These are phyloP conservation scores for Pleoardoris graminearum DNA, from an alignment of 2,329 filamentous ascomycete species.

Conservation along the genomic window DNA sequence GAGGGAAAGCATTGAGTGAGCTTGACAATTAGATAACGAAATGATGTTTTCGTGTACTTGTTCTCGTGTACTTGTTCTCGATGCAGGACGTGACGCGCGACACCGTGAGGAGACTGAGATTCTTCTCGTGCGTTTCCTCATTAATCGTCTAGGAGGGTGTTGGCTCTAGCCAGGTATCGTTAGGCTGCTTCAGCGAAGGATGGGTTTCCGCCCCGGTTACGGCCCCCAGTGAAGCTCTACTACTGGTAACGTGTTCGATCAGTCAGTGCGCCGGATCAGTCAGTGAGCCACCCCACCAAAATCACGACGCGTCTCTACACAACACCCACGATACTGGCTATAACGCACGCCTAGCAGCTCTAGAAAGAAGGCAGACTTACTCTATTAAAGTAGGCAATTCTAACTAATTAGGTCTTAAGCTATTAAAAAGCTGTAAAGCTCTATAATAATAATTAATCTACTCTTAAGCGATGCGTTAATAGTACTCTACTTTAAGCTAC, in stretches of 20 bases:
- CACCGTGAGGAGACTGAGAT: too few species aligned
- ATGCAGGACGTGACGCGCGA: too few species aligned
- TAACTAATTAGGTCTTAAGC: background rate
- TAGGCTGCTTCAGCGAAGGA: background rate
- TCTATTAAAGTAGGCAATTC: background rate
- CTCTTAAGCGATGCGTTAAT: background rate
- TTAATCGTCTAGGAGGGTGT: background rate
- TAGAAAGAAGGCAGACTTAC: background rate
- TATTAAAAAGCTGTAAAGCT: background rate
- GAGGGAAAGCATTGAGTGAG: background rate
- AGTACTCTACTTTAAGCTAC: background rate
- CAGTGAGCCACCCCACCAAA: background rate
- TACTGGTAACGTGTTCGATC: background rate
- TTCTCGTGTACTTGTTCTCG: too few species aligned
- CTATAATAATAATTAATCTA: slow-evolving; percentile 3
- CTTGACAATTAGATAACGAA: background rate
- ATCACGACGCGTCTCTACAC: background rate
- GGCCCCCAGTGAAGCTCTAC: background rate
- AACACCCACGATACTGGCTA: background rate
- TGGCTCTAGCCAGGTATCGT: background rate
- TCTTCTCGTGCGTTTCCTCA: too few species aligned
- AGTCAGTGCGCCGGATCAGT: background rate
- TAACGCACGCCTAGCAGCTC: background rate
- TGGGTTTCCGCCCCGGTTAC: background rate
- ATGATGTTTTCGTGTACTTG: too few species aligned